These are phyloP conservation scores for Ustilago xerochloae DNA, from an alignment of 1,284 basidiomycete genomes.

Conservation along the genomic window DNA sequence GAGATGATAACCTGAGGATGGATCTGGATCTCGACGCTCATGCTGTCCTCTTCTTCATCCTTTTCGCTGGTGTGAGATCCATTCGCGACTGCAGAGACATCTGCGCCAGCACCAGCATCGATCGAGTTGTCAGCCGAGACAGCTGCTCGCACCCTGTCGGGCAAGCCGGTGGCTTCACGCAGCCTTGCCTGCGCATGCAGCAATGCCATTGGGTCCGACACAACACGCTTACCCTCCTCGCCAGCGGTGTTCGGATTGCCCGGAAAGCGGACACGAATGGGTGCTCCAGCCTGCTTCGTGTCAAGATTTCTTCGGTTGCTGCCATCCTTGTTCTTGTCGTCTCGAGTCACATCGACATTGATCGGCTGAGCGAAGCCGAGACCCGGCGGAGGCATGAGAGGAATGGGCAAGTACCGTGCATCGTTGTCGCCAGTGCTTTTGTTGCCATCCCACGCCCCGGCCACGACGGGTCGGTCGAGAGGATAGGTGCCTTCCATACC, in stretches of 20 bases:
- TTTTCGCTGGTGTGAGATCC: not conserved
- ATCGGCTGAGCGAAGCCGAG: not conserved
- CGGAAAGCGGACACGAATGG: slow-evolving; percentile 13
- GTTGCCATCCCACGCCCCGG: not conserved
- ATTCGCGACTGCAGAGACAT: not conserved
- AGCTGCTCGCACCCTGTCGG: slow-evolving; percentile 17
- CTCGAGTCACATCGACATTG: not conserved
- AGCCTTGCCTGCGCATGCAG: slow-evolving; percentile 12
- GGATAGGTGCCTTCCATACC: slow-evolving; percentile 6
- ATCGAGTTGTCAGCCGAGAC: slow-evolving; percentile 38
- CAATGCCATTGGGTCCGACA: slow-evolving; percentile 35
- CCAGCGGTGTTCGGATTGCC: not conserved
- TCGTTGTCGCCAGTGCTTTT: slow-evolving; percentile 1
- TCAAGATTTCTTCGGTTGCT: not conserved
- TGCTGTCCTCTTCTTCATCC: slow-evolving; percentile 24
- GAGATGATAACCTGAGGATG: not conserved
- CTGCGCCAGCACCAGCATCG: slow-evolving; percentile 1
- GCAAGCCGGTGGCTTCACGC: slow-evolving; percentile 5
- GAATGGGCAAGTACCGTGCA: slow-evolving; percentile 7
- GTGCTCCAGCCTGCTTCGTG: not conserved
- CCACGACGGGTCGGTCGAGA: not conserved
- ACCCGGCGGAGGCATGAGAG: slow-evolving; percentile 12
- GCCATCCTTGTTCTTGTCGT: not conserved
- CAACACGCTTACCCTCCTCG: slow-evolving; percentile 1
- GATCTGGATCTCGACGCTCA: slow-evolving; percentile 32